Conservation (phyloP, 805 yeast species). For the Candida ipomoeae region DNA sequence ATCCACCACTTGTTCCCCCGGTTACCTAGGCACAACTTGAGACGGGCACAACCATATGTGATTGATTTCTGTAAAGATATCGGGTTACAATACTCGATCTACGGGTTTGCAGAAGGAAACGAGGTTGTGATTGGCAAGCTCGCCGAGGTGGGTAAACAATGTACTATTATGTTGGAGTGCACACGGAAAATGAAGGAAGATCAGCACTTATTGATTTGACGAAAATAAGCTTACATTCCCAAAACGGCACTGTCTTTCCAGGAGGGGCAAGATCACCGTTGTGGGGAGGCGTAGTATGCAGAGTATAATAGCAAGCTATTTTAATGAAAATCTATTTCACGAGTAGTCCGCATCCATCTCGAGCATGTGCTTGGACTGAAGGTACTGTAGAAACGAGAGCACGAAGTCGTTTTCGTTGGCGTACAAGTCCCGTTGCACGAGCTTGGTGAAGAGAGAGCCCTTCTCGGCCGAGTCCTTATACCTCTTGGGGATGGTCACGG, state of each 20-base stretch:
- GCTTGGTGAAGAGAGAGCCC: slow-evolving; percentile 16
- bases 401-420: slow-evolving; percentile 39
- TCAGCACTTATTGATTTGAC: slow-evolving; percentile 19
- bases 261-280: not conserved
- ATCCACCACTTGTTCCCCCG: slow-evolving; percentile 88
- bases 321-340: not conserved
- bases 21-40: slow-evolving; percentile 80
- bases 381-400: slow-evolving; percentile 38
- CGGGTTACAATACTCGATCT: slow-evolving; percentile 76
- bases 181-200: slow-evolving; percentile 59
- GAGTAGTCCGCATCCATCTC: slow-evolving; percentile 13
- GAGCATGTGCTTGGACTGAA: slow-evolving; percentile 28
- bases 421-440: slow-evolving; percentile 37
- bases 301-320: not conserved
- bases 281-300: not conserved
- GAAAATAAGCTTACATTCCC: not conserved
- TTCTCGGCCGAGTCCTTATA: slow-evolving; percentile 9
- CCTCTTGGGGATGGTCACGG: slow-evolving; percentile 16
- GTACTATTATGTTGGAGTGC: slow-evolving; percentile 70
- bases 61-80: slow-evolving; percentile 70
- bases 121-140: slow-evolving; percentile 62
- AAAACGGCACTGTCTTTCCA: not conserved
- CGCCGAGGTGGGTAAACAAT: slow-evolving; percentile 76
- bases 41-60: slow-evolving; percentile 69
- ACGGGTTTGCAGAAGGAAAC: slow-evolving; percentile 80